Evolutionary conservation across 2,329 filamentous ascomycete species (phyloP), one percentile per base, ranked within the genome.

Genomic region (Pezicula neosporulosa): DNA sequence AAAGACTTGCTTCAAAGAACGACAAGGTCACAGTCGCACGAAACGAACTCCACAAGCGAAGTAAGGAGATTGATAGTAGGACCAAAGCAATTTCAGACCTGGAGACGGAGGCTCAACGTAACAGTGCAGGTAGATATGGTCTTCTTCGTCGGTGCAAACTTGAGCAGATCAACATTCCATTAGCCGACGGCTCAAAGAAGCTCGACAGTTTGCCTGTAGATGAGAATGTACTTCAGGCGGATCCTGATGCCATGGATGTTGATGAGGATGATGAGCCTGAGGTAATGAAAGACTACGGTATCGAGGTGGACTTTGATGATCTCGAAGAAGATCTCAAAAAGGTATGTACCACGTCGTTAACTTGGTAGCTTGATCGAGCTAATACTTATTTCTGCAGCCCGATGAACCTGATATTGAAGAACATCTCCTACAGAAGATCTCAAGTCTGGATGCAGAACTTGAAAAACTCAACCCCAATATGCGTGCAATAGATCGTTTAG

Each of bases 401-500:
- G 78, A 85, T 48, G 85, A 88, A 50, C 77, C 85, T 16, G 82
- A 84, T 54, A 73, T 87, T 21, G 93, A 97, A 64, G 83, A 89
- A 43, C 78, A 80, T 52, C 77, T 99, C 2, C 82, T 87, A 48
- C 89, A 96, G 49, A 86, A 85, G 63, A 90, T 99, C 57, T 77
- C 80, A 18, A 78, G 80, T 27, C 78, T 99, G 9, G 85, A 85
- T 42, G 75, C 80, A 30, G 89, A 96, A 60, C 82, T 99, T 18
- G 91, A 96, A 66, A 96, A 96, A 71, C 86, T 97, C 70, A 92
- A 94, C 55, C 94, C 94, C 24, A 97, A 99, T 69, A 95, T 96
- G 83, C 90, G 93, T 62, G 94, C 93, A 8, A 90, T 92, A 70
- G 91, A 97, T 66, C 89, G 93, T 46, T 78, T 99, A 5, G 89